phyloP scores from a whole-genome alignment of 495 filamentous ascomycete genomes.

The Penicillium desertorum region DNA sequence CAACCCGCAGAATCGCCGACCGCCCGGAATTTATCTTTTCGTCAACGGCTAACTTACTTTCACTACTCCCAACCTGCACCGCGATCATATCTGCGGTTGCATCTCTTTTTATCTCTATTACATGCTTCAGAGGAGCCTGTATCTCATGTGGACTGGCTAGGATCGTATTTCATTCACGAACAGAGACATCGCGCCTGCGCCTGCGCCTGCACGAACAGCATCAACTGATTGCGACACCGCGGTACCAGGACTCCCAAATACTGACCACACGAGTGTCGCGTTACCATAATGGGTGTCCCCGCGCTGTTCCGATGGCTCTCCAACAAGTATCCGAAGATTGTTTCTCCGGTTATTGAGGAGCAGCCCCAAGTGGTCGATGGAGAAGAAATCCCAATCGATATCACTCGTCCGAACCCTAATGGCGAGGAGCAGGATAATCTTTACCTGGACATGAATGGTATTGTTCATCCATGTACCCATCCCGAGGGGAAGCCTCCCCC shows the following conservation, averaged over 20 bases:
- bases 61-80: conserved; percentile 19
- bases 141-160: neutral
- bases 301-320: conserved; percentile 92
- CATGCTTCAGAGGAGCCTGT: neutral
- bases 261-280: conserved; percentile 16
- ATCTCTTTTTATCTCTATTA: conserved; percentile 1
- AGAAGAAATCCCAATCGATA: conserved; percentile 77
- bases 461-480: conserved; percentile 98
- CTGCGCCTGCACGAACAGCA: neutral
- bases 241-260: neutral
- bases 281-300: conserved; percentile 82
- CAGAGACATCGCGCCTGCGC: neutral
- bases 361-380: conserved; percentile 75
- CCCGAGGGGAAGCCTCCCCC: conserved; percentile 91
- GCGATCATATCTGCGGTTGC: conserved; percentile 21
- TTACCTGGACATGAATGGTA: conserved; percentile 99
- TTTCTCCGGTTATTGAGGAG: conserved; percentile 86
- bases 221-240: conserved; percentile 9
- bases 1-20: conserved; percentile 25
- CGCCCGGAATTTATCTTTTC: conserved; percentile 26
- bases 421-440: conserved; percentile 97
- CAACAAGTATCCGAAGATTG: conserved; percentile 94
- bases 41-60: conserved; percentile 23
- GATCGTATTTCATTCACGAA: neutral
- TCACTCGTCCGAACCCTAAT: conserved; percentile 86